A percentile compares a stretch with the other conserved stretches of the same genome.
These are phyloP conservation scores for Pontederia crassipes DNA, from an alignment of 176 grass and related monocot species.

Conservation along the genomic window DNA sequence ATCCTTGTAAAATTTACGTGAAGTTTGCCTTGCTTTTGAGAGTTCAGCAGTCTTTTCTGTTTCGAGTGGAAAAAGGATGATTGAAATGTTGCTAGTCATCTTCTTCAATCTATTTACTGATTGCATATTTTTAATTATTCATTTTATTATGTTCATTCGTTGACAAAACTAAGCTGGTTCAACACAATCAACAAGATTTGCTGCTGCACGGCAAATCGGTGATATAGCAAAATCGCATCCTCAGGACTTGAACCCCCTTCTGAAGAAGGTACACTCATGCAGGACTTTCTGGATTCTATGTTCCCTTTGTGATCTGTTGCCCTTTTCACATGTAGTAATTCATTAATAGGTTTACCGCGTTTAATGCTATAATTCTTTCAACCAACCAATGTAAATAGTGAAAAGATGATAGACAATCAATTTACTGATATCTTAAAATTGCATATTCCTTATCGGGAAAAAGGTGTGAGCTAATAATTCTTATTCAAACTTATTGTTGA, in stretches of 20 bases:
- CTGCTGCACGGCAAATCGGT: constrained; percentile 87
- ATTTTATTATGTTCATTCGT: constrained; percentile 9
- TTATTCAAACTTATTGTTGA: too few relatives aligned
- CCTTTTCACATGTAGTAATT: background rate
- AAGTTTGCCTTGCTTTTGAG: background rate
- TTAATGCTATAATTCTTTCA: too few relatives aligned
- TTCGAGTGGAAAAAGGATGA: background rate
- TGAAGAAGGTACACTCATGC: constrained; percentile 58
- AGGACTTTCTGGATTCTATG: too few relatives aligned
- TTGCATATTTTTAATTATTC: constrained; percentile 5
- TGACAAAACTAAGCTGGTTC: constrained; percentile 79
- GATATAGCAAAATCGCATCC: constrained; percentile 88
- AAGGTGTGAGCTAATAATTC: too few relatives aligned
- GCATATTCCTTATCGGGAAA: too few relatives aligned
- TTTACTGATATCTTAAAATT: too few relatives aligned
- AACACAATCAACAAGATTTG: constrained; percentile 72
- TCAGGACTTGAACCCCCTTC: constrained; percentile 60
- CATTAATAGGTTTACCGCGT: too few relatives aligned
- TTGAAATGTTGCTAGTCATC: background rate
- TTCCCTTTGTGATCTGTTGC: background rate
- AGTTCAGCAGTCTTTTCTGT: too few relatives aligned
- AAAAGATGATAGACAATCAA: too few relatives aligned
- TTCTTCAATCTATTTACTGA: constrained; percentile 4
- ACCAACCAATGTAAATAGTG: too few relatives aligned
- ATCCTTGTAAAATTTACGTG: constrained; percentile 31